These are phyloP conservation scores for Termitomyces sp. DNA, from an alignment of 768 basidiomycete genomes.

Conservation along the genomic window DNA sequence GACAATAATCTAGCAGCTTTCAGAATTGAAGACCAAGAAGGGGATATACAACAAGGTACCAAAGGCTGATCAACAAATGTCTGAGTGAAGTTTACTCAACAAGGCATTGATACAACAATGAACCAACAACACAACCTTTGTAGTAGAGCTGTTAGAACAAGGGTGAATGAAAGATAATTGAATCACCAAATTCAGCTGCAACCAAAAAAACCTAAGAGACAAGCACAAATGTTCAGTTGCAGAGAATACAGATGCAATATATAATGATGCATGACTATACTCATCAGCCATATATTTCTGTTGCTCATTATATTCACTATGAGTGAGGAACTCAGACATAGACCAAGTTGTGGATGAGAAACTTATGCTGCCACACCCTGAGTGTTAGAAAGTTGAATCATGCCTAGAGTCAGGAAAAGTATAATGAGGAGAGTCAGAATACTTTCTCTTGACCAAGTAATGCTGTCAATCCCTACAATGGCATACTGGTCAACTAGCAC, in stretches of 20 bases:
- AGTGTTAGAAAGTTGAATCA: conserved; percentile 36
- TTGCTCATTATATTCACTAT: conserved; percentile 34
- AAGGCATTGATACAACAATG: neutral
- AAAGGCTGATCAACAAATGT: conserved; percentile 23
- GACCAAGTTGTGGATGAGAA: neutral
- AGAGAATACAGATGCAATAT: neutral
- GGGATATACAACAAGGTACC: conserved; percentile 27
- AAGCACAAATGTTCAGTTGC: neutral
- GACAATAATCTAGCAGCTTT: neutral
- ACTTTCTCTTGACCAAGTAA: conserved; percentile 44
- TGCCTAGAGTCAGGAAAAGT: neutral
- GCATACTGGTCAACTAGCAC: too few relatives aligned
- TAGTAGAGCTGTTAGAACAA: neutral
- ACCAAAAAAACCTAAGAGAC: conserved; percentile 25
- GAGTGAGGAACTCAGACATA: conserved; percentile 1
- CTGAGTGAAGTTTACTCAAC: neutral
- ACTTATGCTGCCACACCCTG: conserved; percentile 42
- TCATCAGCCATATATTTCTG: conserved; percentile 28
- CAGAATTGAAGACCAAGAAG: neutral
- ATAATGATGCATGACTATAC: conserved; percentile 24
- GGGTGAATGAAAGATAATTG: neutral
- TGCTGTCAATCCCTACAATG: conserved; percentile 35
- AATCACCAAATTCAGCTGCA: conserved; percentile 37
- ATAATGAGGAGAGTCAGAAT: neutral
- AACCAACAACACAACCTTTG: conserved; percentile 27